These are phyloP conservation scores for Juglanconis oblonga DNA, from an alignment of 2,329 filamentous ascomycete species.

Conservation along the genomic window DNA sequence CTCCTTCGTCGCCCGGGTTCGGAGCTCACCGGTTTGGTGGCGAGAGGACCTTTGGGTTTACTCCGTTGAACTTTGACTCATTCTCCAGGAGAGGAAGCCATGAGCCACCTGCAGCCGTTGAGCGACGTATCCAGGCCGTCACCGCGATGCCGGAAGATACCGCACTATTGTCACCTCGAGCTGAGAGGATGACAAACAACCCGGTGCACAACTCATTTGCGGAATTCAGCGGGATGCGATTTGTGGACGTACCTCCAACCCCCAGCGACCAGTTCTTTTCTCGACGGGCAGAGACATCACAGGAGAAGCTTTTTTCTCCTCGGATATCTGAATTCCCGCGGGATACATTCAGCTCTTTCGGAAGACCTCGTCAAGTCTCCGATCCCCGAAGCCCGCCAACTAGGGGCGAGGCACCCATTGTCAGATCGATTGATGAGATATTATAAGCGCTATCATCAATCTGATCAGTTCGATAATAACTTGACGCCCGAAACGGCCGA, in stretches of 20 bases:
- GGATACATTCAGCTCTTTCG: slow-evolving; percentile 51
- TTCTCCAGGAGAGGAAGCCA: not conserved
- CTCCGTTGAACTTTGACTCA: slow-evolving; percentile 23
- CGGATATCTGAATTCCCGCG: slow-evolving; percentile 50
- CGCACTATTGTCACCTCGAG: slow-evolving; percentile 67
- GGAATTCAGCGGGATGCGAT: slow-evolving; percentile 46
- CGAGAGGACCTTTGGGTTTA: slow-evolving; percentile 34
- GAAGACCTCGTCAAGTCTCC: slow-evolving; percentile 46
- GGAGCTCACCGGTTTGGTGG: slow-evolving; percentile 37
- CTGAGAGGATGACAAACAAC: slow-evolving; percentile 69
- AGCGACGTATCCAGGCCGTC: slow-evolving; percentile 35
- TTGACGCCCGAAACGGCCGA: slow-evolving; percentile 6
- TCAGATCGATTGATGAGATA: slow-evolving; percentile 74
- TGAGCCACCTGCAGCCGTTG: slow-evolving; percentile 19
- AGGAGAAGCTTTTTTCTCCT: slow-evolving; percentile 36
- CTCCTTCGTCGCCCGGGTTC: slow-evolving; percentile 36
- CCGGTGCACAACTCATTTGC: slow-evolving; percentile 52
- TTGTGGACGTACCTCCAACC: slow-evolving; percentile 51
- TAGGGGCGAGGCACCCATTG: slow-evolving; percentile 70
- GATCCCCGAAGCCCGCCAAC: slow-evolving; percentile 76
- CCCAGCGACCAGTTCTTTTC: slow-evolving; percentile 48
- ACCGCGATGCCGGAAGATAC: slow-evolving; percentile 43
- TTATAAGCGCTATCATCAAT: slow-evolving; percentile 45
- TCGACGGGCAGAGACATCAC: not conserved
- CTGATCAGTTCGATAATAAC: not conserved